Base-by-base conservation (phyloP, 768 basidiomycete species). In the Xanthoconium purpureum region DNA sequence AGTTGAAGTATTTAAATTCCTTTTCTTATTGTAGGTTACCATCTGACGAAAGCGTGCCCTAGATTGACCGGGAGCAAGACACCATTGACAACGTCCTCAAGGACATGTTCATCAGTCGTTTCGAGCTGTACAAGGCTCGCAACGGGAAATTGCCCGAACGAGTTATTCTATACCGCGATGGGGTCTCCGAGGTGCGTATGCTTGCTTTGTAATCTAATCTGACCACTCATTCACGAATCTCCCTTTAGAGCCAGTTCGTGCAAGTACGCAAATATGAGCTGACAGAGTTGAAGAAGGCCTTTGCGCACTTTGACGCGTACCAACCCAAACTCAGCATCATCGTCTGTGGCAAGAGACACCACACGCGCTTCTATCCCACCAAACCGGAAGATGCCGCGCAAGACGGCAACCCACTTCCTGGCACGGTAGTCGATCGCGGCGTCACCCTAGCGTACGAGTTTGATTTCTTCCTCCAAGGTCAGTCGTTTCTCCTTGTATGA, bases 101-200 rank as follows among this genome's bases (percentile, higher is more conserved):
- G 28, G 62, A 71, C 36, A 82, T 83, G 78, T 78, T 84, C 67
- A 64, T 74, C 3, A 78, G 77, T 52, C 73, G 81, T 15, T 66
- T 83, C 28, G 52, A 71, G 30, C 59, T 73, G 3, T 84, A 73
- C 71, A 61, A 63, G 47, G 52, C 47, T 7, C 71, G 52, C 48
- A 78, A 62, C 1, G 71, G 70, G 5, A 37, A 43, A 20, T 64
- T 83, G 4, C 81, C 81, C 2, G 37, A 68, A 15, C 76, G 80
- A 2, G 69, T 83, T 10, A 60, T 83, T 29, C 71, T 83, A 6
- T 83, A 78, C 59, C 75, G 81, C 3, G 91, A 92, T 65, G 91
- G 91, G 38, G 89, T 92, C 14, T 90, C 89, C 1, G 89, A 91
- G 74, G 89, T 88, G 43, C 24, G 73, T 54, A 17, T 45, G 14